Evolutionary conservation across 495 filamentous ascomycete species (phyloP), one percentile per base, ranked within the genome.

Genomic region (Xylaria cubensis): DNA sequence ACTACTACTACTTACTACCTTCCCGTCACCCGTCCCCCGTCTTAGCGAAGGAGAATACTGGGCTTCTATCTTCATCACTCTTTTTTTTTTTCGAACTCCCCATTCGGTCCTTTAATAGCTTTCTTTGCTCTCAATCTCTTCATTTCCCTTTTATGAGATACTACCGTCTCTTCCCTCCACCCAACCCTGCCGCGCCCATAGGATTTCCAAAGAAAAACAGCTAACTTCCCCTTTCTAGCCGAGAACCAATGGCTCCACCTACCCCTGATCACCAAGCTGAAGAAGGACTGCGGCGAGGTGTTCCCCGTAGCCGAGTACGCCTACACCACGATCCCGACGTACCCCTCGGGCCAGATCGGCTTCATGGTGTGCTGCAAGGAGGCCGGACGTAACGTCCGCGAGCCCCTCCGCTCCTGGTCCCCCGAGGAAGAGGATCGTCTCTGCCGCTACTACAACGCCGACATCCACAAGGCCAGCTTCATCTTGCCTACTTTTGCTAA

Each of bases 341-440:
- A 99, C 88, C 97, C 97, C 70, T 96, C 93, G 70, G 97, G 97
- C 82, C 95, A 98, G 87, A 99, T 99, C 80, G 97, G 97, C 82
- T 99, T 98, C 90, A 97, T 98, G 94, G 93, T 99, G 74, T 98
- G 96, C 90, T 92, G 87, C 90, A 98, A 98, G 90, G 96, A 98
- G 79, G 86, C 89, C 75, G 88, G 80, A 74, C 90, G 91, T 79
- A 90, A 99, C 84, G 89, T 98, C 70, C 91, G 86, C 78, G 91
- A 90, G 82, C 97, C 97, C 48, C 74, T 97, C 39, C 91, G 97
- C 77, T 83, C 82, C 67, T 96, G 92, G 90, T 84, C 88, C 66
- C 82, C 85, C 71, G 94, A 98, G 84, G 94, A 98, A 83, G 97
- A 99, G 88, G 90, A 92, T 77, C 91, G 92, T 84, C 85, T 93